A percentile compares a stretch with the other conserved stretches of the same genome.
These are phyloP conservation scores for Ottelia alismoides DNA, from an alignment of 106 monocot species.

Conservation along the genomic window DNA sequence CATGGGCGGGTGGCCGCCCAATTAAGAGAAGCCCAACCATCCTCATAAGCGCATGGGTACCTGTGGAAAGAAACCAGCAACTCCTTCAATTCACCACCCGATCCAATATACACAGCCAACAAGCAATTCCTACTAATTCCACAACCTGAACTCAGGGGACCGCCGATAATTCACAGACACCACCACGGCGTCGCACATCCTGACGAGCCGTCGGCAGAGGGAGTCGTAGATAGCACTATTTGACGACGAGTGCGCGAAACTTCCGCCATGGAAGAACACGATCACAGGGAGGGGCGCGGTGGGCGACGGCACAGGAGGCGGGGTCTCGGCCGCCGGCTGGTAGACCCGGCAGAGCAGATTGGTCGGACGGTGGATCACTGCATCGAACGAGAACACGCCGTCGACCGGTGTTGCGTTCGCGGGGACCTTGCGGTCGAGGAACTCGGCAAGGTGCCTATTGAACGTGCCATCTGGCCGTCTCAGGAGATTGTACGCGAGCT, in stretches of 20 bases:
- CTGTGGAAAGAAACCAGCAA: too few species aligned
- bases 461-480: slow-evolving; percentile 91
- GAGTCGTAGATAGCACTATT: slow-evolving; percentile 80
- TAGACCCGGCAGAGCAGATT: slow-evolving; percentile 75
- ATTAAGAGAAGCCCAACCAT: slow-evolving; percentile 70
- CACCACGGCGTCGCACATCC: slow-evolving; percentile 63
- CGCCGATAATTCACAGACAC: slow-evolving; percentile 83
- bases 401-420: slow-evolving; percentile 66
- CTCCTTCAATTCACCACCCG: too few species aligned
- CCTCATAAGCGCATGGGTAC: slow-evolving; percentile 80
- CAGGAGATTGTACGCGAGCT: slow-evolving; percentile 89
- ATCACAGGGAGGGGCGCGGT: slow-evolving; percentile 45
- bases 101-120: too few species aligned
- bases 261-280: slow-evolving; percentile 93
- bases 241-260: slow-evolving; percentile 89
- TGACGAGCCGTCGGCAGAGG: slow-evolving; percentile 69
- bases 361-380: slow-evolving; percentile 46
- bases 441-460: slow-evolving; percentile 79
- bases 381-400: slow-evolving; percentile 66
- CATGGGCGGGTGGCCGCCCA: slow-evolving; percentile 61
- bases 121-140: too few species aligned
- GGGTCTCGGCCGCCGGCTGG: slow-evolving; percentile 24
- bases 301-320: background rate
- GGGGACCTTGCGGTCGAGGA: slow-evolving; percentile 69
- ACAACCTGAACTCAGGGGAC: slow-evolving; percentile 73